These are phyloP conservation scores for Annulohypoxylon truncatum DNA, from an alignment of 2,329 filamentous ascomycete genomes.

Conservation along the genomic window DNA sequence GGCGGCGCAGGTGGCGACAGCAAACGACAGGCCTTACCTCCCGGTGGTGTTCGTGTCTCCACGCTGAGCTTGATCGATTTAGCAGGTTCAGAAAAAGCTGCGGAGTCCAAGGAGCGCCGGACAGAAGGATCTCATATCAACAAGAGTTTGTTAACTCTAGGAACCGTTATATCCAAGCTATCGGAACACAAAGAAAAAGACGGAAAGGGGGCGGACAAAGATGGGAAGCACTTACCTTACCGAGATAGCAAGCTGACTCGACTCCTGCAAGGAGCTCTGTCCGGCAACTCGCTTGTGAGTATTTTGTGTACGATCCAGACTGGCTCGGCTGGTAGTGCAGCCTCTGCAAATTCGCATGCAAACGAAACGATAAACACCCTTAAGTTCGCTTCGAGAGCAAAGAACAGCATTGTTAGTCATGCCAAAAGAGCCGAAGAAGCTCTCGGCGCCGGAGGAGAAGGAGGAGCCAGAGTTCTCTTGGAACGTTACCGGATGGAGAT, in stretches of 20 bases:
- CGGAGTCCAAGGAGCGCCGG: constrained; percentile 92
- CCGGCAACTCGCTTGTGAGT: constrained; percentile 93
- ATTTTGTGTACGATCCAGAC: constrained; percentile 97
- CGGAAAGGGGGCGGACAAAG: constrained; percentile 77
- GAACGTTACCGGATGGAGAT: constrained; percentile 97
- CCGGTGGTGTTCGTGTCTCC: constrained; percentile 93
- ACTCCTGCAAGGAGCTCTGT: constrained; percentile 89
- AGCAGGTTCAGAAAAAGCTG: constrained; percentile 94
- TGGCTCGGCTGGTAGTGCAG: constrained; percentile 78
- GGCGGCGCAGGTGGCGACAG: constrained; percentile 63
- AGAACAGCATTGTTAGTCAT: constrained; percentile 98
- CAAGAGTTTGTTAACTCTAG: constrained; percentile 93
- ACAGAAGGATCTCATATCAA: constrained; percentile 98
- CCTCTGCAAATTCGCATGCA: constrained; percentile 78
- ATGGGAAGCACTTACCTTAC: constrained; percentile 93
- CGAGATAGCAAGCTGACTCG: constrained; percentile 97
- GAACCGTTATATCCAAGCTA: constrained; percentile 93
- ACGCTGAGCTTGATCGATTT: constrained; percentile 96
- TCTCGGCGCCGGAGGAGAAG: constrained; percentile 81
- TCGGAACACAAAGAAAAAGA: constrained; percentile 89
- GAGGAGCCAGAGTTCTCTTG: constrained; percentile 85
- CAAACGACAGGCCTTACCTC: constrained; percentile 76
- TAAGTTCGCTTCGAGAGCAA: constrained; percentile 95
- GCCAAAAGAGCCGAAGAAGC: constrained; percentile 96
- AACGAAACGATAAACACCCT: constrained; percentile 94